phyloP scores from a whole-genome alignment of 2,329 filamentous ascomycete genomes.

The Cladorrhinum sp. region DNA sequence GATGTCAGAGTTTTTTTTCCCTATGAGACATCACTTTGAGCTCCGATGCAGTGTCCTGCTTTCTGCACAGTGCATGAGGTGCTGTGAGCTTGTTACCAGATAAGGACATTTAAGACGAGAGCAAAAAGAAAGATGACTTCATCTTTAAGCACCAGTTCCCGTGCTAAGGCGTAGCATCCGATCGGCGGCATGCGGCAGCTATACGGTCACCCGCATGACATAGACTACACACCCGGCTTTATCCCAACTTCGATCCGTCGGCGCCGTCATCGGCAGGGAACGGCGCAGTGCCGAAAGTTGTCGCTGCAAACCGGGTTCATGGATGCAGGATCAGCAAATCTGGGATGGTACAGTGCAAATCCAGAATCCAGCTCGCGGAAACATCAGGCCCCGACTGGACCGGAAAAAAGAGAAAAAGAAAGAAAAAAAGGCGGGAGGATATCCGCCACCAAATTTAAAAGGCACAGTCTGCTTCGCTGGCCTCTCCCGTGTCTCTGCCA shows the following conservation, averaged over 20 bases:
- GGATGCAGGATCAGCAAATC: too few relatives aligned
- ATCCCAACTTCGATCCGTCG: neutral
- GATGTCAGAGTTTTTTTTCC: neutral
- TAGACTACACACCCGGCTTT: neutral
- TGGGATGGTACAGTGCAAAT: too few relatives aligned
- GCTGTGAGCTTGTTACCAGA: too few relatives aligned
- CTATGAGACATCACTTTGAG: neutral
- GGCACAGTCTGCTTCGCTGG: too few relatives aligned
- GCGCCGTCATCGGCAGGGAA: neutral
- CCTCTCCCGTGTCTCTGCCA: too few relatives aligned
- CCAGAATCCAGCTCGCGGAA: too few relatives aligned
- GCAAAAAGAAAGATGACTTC: neutral
- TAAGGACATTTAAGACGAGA: neutral
- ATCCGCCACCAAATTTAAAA: too few relatives aligned
- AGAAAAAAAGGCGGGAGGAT: too few relatives aligned
- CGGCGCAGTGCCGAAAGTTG: neutral
- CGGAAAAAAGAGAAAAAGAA: too few relatives aligned
- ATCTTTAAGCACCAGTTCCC: neutral
- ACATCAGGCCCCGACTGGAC: too few relatives aligned
- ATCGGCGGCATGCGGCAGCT: neutral
- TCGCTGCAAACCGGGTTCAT: too few relatives aligned
- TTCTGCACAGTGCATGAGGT: neutral
- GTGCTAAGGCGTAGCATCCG: neutral
- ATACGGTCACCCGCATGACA: neutral
- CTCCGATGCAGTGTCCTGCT: neutral